phyloP scores from a whole-genome alignment of 108 stramenopile species.

The Schizochytrium sp. region DNA sequence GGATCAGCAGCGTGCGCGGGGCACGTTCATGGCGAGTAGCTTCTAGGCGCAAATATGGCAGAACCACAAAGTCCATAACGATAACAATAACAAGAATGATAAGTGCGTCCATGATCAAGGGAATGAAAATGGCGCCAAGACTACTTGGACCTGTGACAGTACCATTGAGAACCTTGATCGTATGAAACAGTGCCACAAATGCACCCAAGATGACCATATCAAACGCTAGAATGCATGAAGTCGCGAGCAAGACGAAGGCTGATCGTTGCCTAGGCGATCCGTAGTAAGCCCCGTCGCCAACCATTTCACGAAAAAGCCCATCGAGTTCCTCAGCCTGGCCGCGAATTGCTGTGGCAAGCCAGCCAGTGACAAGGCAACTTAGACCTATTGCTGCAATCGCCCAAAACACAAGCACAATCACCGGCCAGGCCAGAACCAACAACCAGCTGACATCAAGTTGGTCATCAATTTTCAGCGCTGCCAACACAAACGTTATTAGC shows the following conservation, averaged over 20 bases:
- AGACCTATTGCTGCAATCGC: slow-evolving; percentile 6
- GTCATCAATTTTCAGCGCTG: not conserved
- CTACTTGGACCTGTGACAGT: too few relatives aligned
- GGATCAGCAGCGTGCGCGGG: not conserved
- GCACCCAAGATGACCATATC: not conserved
- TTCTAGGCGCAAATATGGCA: slow-evolving; percentile 12
- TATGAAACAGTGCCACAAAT: not conserved
- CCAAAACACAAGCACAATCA: not conserved
- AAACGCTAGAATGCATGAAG: not conserved
- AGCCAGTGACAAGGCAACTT: not conserved
- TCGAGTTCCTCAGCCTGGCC: not conserved
- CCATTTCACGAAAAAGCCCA: not conserved
- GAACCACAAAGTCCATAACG: not conserved
- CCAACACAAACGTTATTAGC: not conserved
- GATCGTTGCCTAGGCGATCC: not conserved
- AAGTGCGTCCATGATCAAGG: slow-evolving; percentile 10
- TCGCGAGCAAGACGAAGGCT: not conserved
- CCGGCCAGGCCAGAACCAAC: not conserved
- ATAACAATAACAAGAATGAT: not conserved
- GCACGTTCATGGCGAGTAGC: not conserved
- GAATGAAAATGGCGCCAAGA: not conserved
- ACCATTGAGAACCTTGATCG: not conserved
- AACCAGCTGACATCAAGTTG: slow-evolving; percentile 24
- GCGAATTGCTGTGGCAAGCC: slow-evolving; percentile 10
- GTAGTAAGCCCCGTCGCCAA: not conserved